A percentile compares a stretch with the other conserved stretches of the same genome.
Conservation (phyloP, 169 alveolate species). For the Cyclospora cayetanensis region DNA sequence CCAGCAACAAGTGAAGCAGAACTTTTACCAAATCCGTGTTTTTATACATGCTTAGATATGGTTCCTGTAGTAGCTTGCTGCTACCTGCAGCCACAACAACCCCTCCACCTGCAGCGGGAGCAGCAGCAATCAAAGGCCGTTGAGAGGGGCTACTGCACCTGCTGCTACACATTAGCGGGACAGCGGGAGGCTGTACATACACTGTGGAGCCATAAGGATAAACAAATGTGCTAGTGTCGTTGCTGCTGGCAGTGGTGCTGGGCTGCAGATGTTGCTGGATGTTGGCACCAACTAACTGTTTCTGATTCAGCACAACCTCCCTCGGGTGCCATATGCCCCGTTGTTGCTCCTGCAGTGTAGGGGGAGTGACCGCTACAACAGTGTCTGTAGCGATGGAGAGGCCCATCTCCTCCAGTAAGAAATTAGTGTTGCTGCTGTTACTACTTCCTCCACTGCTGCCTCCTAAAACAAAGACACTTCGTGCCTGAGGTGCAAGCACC, state of each 20-base stretch:
- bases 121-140: constrained; percentile 30
- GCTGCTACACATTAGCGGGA: constrained; percentile 44
- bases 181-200: constrained; percentile 31
- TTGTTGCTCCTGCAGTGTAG: constrained; percentile 41
- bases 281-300: constrained; percentile 26
- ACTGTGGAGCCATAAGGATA: constrained; percentile 41
- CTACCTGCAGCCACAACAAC: constrained; percentile 37
- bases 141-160: constrained; percentile 38
- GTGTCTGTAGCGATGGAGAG: constrained; percentile 41
- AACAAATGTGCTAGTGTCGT: background rate
- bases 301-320: constrained; percentile 44
- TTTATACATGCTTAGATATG: constrained; percentile 2
- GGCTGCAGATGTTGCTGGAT: too few relatives aligned
- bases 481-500: background rate
- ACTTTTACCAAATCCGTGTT: background rate
- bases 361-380: constrained; percentile 11
- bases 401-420: constrained; percentile 51
- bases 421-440: constrained; percentile 29
- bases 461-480: constrained; percentile 19
- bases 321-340: constrained; percentile 38
- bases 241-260: background rate
- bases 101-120: constrained; percentile 57
- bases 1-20: constrained; percentile 29
- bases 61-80: constrained; percentile 42
- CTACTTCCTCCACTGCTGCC: too few relatives aligned